Conservation (phyloP, 1,284 basidiomycete species). For the Rhodotorula sp. region DNA sequence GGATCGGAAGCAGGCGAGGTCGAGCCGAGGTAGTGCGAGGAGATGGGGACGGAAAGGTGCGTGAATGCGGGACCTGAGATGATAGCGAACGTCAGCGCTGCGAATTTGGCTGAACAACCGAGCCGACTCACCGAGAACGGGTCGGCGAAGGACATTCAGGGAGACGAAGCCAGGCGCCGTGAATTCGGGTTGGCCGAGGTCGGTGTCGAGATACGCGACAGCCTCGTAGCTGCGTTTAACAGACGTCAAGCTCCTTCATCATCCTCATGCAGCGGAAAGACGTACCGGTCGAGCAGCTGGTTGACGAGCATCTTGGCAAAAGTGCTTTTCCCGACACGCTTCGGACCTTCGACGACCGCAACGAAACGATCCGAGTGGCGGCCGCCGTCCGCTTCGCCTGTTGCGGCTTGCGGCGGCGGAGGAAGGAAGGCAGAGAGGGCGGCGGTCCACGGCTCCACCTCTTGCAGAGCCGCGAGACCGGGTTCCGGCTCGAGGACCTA, state of each 20-base stretch:
- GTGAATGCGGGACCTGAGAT: slow-evolving; percentile 67
- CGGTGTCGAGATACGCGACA: slow-evolving; percentile 88
- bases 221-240: slow-evolving; percentile 59
- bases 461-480: slow-evolving; percentile 45
- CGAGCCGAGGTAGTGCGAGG: slow-evolving; percentile 81
- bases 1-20: slow-evolving; percentile 77
- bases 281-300: slow-evolving; percentile 59
- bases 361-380: slow-evolving; percentile 47
- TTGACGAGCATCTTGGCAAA: slow-evolving; percentile 78
- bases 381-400: slow-evolving; percentile 9
- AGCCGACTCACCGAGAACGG: slow-evolving; percentile 61
- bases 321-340: slow-evolving; percentile 86
- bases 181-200: slow-evolving; percentile 92
- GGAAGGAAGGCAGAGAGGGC: slow-evolving; percentile 56
- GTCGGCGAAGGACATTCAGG: slow-evolving; percentile 68
- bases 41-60: slow-evolving; percentile 68
- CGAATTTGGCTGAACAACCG: slow-evolving; percentile 45
- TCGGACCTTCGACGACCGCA: slow-evolving; percentile 74
- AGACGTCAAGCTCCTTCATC: neutral
- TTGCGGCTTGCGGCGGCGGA: slow-evolving; percentile 47
- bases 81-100: slow-evolving; percentile 4
- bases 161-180: slow-evolving; percentile 82
- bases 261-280: neutral
- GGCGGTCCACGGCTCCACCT: slow-evolving; percentile 51
- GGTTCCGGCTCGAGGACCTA: slow-evolving; percentile 30